Evolutionary conservation across 352 stramenopile species (phyloP), one percentile per base, ranked within the genome.

Genomic region (Pythium periplocum): DNA sequence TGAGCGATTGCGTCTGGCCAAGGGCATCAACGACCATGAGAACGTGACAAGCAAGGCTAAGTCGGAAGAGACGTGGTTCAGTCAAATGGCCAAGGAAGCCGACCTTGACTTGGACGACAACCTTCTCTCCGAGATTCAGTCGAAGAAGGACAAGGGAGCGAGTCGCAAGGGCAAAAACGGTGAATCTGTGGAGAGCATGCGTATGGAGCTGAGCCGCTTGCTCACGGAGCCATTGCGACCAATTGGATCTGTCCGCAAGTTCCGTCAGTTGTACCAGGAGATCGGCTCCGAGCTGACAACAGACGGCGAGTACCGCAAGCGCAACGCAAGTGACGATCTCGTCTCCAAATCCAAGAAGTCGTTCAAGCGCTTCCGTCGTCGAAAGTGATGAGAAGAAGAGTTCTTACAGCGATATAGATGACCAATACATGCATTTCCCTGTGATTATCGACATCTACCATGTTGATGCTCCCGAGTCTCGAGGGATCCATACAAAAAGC

Each of bases 71-170:
- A 86, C 70, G 45, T 94, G 84, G 84, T 93, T 93, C 54, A 69
- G 72, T 39, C 84, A 94, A 57, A 94, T 94, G 84, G 84, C 84
- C 40, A 73, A 80, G 40, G 84, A 75, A 6, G 79, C 82, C 9
- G 84, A 91, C 41, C 59, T 94, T 52, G 82, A 91, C 45, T 62
- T 94, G 61, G 84, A 94, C 58, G 82, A 94, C 11, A 78, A 87
- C 49, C 66, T 91, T 48, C 43, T 91, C 41, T 73, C 77, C 53
- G 78, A 89, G 45, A 61, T 91, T 42, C 66, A 74, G 39, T 67
- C 69, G 31, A 90, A 93, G 59, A 79, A 86, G 63, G 57, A 73
- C 36, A 82, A 79, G 48, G 68, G 77, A 41, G 64, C 68, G 12
- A 60, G 51, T 32, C 69, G 68, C 49, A 73, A 71, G 50, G 82